Evolutionary conservation across 2,329 filamentous ascomycete species (phyloP), one percentile per base, ranked within the genome.

Genomic region (Pseudogymnoascus sp.): DNA sequence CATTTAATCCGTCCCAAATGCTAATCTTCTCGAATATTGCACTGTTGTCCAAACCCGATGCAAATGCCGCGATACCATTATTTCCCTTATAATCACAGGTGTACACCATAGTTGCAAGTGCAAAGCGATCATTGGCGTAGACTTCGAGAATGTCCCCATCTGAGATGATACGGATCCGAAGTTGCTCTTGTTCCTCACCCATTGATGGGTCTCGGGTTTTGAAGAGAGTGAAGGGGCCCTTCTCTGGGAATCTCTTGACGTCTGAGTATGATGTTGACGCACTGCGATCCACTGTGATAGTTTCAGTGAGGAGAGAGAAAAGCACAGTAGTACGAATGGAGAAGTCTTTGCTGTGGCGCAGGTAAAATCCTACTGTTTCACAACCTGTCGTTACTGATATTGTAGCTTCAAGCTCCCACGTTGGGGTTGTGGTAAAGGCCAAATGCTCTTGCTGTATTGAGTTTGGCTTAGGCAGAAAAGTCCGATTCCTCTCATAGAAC

Each of bases 121-220:
- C 65, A 60, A 68, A 67, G 16, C 66, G 38, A 29, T 66, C 66
- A 59, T 69, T 68, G 2, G 63, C 66, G 39, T 64, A 69, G 2
- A 69, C 63, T 37, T 69, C 68, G 5, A 68, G 6, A 55, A 68
- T 65, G 1, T 65, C 67, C 19, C 66, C 66, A 31, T 69, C 67
- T 7, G 67, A 61, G 38, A 62, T 63, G 10, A 67, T 59, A 2
- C 52, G 45, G 21, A 67, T 39, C 7, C 58, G 31, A 6, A 69
- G 59, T 45, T 6, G 4, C 41, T 45, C 41, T 45, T 45, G 41
- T 26, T 45, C 41, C 23, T 37, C 52, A 6, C 52, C 14, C 14
- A 5, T 33, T 3, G 29, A 33, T 8, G 16, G 29, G 29, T 59
- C 52, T 14, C 21, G 10, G 21, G 12, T 14, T 45, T 26, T 45